Evolutionary conservation across 169 alveolate genomes (phyloP).

Genomic region (Cryptosporidium sp.): DNA sequence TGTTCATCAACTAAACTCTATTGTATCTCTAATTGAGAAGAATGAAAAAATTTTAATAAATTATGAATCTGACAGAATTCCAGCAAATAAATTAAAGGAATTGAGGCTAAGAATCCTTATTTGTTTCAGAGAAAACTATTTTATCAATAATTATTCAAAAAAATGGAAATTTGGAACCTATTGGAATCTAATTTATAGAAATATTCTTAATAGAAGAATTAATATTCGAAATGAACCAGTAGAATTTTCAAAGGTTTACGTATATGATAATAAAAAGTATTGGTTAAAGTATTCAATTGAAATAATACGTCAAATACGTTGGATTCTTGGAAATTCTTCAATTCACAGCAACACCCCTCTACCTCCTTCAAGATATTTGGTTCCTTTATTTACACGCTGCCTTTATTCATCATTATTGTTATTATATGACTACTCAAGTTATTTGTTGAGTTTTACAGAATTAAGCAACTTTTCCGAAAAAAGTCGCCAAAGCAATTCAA

Average conservation of each 20-base stretch:
- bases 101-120: constrained; percentile 9
- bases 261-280: constrained; percentile 41
- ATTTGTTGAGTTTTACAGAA: constrained; percentile 19
- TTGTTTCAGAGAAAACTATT: constrained; percentile 38
- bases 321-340: constrained; percentile 64
- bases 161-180: constrained; percentile 72
- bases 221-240: constrained; percentile 55
- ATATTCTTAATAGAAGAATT: constrained; percentile 56
- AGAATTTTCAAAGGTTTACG: constrained; percentile 63
- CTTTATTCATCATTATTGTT: constrained; percentile 41
- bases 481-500: neutral
- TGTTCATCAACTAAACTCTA: constrained; percentile 34
- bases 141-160: constrained; percentile 33
- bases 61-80: neutral
- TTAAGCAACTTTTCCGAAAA: constrained; percentile 1
- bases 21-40: constrained; percentile 27
- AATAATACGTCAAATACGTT: constrained; percentile 62
- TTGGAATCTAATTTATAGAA: constrained; percentile 68
- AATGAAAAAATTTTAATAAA: constrained; percentile 18
- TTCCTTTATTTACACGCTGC: constrained; percentile 67
- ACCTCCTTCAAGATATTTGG: constrained; percentile 65
- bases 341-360: constrained; percentile 41
- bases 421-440: constrained; percentile 46
- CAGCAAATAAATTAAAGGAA: neutral
- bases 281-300: constrained; percentile 73